These are phyloP conservation scores for Microsporum audouinii DNA, from an alignment of 2,329 filamentous ascomycete species.

Conservation along the genomic window DNA sequence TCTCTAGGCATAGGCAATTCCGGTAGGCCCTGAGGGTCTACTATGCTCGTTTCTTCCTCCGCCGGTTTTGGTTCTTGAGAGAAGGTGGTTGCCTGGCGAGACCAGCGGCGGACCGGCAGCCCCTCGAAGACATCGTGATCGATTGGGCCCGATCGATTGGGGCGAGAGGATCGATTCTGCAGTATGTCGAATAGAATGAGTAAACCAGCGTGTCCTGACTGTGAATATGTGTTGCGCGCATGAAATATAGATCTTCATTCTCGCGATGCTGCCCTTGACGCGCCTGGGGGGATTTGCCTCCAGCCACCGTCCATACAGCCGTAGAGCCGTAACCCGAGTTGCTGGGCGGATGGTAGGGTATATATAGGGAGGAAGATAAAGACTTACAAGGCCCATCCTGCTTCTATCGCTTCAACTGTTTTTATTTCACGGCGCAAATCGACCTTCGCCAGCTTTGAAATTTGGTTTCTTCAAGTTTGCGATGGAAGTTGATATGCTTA, in stretches of 20 bases:
- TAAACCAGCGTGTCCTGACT: neutral
- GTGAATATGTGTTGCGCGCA: neutral
- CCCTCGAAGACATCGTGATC: conserved; percentile 61
- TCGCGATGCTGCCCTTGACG: neutral
- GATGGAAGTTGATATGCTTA: neutral
- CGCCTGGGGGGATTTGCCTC: neutral
- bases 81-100: conserved; percentile 57
- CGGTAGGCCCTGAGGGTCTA: conserved; percentile 37
- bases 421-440: neutral
- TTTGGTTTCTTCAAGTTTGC: neutral
- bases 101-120: conserved; percentile 83
- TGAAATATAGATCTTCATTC: neutral
- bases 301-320: neutral
- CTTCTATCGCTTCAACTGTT: neutral
- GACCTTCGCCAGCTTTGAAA: neutral
- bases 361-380: neutral
- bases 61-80: conserved; percentile 56
- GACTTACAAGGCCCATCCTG: conserved; percentile 1
- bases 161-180: neutral
- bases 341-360: neutral
- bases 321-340: neutral
- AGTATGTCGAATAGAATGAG: neutral
- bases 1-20: conserved; percentile 86
- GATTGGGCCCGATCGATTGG: conserved; percentile 35
- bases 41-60: conserved; percentile 31